phyloP scores from a whole-genome alignment of 805 yeast species.

The Nakazawaea sp. region DNA sequence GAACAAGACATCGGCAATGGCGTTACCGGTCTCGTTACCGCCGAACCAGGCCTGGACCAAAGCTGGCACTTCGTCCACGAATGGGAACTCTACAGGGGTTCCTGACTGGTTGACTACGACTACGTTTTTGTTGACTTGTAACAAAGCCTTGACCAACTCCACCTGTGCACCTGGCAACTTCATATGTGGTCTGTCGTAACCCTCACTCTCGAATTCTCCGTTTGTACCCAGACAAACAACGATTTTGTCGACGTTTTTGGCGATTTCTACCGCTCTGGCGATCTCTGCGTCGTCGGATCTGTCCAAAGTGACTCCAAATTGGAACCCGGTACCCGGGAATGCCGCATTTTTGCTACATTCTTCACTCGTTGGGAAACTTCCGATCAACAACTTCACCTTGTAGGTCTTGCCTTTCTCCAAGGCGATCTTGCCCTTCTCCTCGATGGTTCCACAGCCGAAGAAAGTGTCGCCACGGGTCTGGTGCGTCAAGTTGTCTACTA shows the following conservation, averaged over 20 bases:
- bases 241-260: constrained; percentile 42
- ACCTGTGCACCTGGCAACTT: constrained; percentile 38
- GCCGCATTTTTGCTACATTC: constrained; percentile 17
- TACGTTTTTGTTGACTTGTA: constrained; percentile 36
- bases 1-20: constrained; percentile 45
- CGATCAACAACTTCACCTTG: constrained; percentile 31
- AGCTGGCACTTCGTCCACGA: constrained; percentile 30
- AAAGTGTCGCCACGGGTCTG: constrained; percentile 44
- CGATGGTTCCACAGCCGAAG: constrained; percentile 39
- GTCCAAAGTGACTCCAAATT: constrained; percentile 25
- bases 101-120: constrained; percentile 48
- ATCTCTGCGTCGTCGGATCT: constrained; percentile 23
- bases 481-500: constrained; percentile 48
- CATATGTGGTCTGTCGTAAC: constrained; percentile 41
- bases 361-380: constrained; percentile 32
- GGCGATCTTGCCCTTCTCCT: constrained; percentile 23
- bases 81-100: constrained; percentile 47
- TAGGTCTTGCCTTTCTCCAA: constrained; percentile 29
- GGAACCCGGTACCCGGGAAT: constrained; percentile 24
- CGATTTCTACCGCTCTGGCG: constrained; percentile 33
- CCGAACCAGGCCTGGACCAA: constrained; percentile 46
- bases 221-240: constrained; percentile 39
- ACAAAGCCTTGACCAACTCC: constrained; percentile 32
- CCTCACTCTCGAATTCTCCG: constrained; percentile 48
- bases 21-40: constrained; percentile 46